phyloP scores from a whole-genome alignment of 2,329 filamentous ascomycete species.

The Paraphaeosphaeria minitans region DNA sequence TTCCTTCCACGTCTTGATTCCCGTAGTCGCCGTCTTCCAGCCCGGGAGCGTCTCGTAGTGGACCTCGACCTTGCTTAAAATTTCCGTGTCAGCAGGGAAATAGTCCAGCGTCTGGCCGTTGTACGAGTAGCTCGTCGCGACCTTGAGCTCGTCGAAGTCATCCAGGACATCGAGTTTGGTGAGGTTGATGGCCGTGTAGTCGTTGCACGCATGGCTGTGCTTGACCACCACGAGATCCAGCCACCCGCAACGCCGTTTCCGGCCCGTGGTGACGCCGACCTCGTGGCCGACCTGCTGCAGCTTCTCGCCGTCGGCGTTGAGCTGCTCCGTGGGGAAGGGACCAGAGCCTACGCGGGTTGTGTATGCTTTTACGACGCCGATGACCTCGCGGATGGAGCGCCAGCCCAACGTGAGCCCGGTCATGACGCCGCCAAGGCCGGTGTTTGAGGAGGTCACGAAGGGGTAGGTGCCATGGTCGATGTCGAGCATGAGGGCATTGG shows the following conservation, averaged over 20 bases:
- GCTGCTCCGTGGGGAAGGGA: conserved; percentile 71
- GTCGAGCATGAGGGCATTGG: conserved; percentile 71
- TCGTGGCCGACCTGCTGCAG: conserved; percentile 63
- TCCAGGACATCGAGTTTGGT: conserved; percentile 75
- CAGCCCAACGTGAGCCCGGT: conserved; percentile 67
- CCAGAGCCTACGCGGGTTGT: conserved; percentile 66
- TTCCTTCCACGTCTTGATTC: conserved; percentile 64
- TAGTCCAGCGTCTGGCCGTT: conserved; percentile 62
- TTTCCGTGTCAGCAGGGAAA: conserved; percentile 68
- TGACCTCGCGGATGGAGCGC: conserved; percentile 63
- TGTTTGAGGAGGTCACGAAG: conserved; percentile 65
- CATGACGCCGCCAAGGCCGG: conserved; percentile 65
- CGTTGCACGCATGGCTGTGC: conserved; percentile 68
- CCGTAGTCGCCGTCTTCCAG: conserved; percentile 69
- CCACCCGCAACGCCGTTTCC: conserved; percentile 67
- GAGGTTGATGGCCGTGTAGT: conserved; percentile 69
- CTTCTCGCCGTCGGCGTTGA: conserved; percentile 62
- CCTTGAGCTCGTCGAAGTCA: conserved; percentile 74
- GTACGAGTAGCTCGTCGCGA: conserved; percentile 71
- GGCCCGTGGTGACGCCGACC: conserved; percentile 62
- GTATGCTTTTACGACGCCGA: conserved; percentile 72
- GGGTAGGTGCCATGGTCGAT: conserved; percentile 64
- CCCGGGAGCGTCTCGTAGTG: conserved; percentile 71
- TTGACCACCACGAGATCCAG: conserved; percentile 72
- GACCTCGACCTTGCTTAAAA: conserved; percentile 65